phyloP scores from a whole-genome alignment of 306 rosid genomes.

The Argentina anserina region DNA sequence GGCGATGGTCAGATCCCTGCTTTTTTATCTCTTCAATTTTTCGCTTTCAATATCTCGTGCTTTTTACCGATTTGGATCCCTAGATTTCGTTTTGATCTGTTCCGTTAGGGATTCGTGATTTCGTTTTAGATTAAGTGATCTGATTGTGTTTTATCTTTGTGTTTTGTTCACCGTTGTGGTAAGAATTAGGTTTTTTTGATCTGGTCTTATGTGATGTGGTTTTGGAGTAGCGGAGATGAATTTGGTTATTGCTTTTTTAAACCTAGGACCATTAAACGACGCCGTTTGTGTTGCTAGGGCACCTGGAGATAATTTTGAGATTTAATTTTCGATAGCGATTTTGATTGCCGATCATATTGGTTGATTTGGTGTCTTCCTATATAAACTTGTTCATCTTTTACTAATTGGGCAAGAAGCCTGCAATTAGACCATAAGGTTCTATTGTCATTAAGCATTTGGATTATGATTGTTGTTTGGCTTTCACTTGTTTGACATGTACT shows the following conservation, averaged over 20 bases:
- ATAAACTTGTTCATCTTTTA: not conserved
- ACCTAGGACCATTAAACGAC: not conserved
- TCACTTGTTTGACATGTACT: not conserved
- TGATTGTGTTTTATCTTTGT: not conserved
- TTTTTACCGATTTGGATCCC: not conserved
- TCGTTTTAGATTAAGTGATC: not conserved
- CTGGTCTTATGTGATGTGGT: not conserved
- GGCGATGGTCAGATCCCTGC: conserved; percentile 10
- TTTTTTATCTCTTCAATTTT: not conserved
- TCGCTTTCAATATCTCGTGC: not conserved
- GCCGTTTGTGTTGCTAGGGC: not conserved
- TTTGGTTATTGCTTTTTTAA: not conserved
- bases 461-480: no score
- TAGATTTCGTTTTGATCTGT: not conserved
- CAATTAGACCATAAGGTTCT: not conserved
- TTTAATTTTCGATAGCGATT: not conserved
- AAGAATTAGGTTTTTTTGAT: not conserved
- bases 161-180: not conserved
- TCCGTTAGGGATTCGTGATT: not conserved
- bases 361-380: not conserved
- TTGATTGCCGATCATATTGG: no score
- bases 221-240: not conserved
- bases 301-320: not conserved
- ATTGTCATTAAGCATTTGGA: not conserved
- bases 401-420: not conserved